These are phyloP conservation scores for Herpetospermum pedunculosum DNA, from an alignment of 306 rosid genomes.

Conservation along the genomic window DNA sequence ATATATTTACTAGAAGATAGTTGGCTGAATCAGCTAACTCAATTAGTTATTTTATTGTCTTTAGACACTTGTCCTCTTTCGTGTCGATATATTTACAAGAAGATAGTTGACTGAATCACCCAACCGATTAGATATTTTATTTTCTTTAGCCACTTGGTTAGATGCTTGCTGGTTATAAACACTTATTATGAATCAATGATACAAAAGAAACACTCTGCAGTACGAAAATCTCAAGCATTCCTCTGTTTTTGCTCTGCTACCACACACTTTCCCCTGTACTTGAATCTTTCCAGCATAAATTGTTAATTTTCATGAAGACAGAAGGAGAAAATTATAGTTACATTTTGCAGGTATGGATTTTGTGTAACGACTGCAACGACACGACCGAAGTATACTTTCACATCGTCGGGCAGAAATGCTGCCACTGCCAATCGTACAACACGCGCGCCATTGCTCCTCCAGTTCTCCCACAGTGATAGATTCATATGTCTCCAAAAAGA, in stretches of 20 bases:
- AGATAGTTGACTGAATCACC: not conserved
- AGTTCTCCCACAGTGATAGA: slow-evolving; percentile 44
- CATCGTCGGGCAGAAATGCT: slow-evolving; percentile 83
- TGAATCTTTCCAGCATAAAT: no score
- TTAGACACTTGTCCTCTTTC: not conserved
- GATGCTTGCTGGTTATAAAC: not conserved
- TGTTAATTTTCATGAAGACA: not conserved
- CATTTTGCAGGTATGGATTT: slow-evolving; percentile 82
- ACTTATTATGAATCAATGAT: not conserved
- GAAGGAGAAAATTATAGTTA: not conserved
- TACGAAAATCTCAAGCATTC: not conserved
- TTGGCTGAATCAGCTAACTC: not conserved
- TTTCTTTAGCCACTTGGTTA: no score
- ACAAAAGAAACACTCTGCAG: not conserved
- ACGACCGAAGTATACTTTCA: slow-evolving; percentile 82
- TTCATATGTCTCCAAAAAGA: not conserved
- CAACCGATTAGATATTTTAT: not conserved
- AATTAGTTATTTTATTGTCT: not conserved
- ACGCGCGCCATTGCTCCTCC: slow-evolving; percentile 92
- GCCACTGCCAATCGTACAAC: slow-evolving; percentile 84
- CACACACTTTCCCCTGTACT: not conserved
- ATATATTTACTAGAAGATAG: not conserved
- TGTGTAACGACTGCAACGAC: slow-evolving; percentile 94
- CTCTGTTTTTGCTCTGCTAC: not conserved
- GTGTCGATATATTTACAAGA: not conserved